These are phyloP conservation scores for Cryoendolithus antarcticus DNA, from an alignment of 2,329 filamentous ascomycete species.

Conservation along the genomic window DNA sequence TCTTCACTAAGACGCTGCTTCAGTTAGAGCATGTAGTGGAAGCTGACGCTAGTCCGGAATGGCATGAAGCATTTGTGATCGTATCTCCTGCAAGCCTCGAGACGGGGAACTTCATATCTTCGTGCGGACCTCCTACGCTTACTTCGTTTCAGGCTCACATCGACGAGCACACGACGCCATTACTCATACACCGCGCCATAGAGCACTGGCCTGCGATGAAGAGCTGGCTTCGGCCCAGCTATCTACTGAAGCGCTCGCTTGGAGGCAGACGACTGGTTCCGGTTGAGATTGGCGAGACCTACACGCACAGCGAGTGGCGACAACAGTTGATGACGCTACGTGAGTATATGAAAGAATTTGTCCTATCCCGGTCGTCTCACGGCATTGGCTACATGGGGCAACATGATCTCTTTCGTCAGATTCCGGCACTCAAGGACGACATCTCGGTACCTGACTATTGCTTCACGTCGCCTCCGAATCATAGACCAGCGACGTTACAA, in stretches of 20 bases:
- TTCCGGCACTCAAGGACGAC: slow-evolving; percentile 63
- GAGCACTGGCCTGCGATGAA: slow-evolving; percentile 67
- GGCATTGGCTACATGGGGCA: slow-evolving; percentile 74
- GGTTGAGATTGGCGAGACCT: slow-evolving; percentile 69
- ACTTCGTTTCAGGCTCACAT: slow-evolving; percentile 20
- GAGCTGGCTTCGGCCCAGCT: slow-evolving; percentile 61
- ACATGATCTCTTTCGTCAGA: slow-evolving; percentile 73
- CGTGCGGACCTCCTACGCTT: slow-evolving; percentile 6
- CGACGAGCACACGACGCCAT: slow-evolving; percentile 31
- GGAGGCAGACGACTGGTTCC: slow-evolving; percentile 69
- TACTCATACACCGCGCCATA: slow-evolving; percentile 57
- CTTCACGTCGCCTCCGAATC: slow-evolving; percentile 53
- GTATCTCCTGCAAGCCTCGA: slow-evolving; percentile 5
- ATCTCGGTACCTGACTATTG: slow-evolving; percentile 75
- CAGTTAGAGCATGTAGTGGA: slow-evolving; percentile 29
- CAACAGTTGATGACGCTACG: slow-evolving; percentile 68
- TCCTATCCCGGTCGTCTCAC: slow-evolving; percentile 28
- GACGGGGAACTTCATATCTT: slow-evolving; percentile 4
- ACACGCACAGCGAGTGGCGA: slow-evolving; percentile 74
- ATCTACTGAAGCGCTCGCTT: slow-evolving; percentile 64
- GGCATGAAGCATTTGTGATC: slow-evolving; percentile 7
- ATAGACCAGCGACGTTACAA: slow-evolving; percentile 22
- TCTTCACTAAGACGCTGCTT: slow-evolving; percentile 38
- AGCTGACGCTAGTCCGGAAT: neutral
- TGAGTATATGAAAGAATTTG: slow-evolving; percentile 54